Percentiles rank a stretch among this genome's conserved stretches.
phyloP scores from a whole-genome alignment of 192 early-diverging fungal genomes.

The Coemansia sp. region DNA sequence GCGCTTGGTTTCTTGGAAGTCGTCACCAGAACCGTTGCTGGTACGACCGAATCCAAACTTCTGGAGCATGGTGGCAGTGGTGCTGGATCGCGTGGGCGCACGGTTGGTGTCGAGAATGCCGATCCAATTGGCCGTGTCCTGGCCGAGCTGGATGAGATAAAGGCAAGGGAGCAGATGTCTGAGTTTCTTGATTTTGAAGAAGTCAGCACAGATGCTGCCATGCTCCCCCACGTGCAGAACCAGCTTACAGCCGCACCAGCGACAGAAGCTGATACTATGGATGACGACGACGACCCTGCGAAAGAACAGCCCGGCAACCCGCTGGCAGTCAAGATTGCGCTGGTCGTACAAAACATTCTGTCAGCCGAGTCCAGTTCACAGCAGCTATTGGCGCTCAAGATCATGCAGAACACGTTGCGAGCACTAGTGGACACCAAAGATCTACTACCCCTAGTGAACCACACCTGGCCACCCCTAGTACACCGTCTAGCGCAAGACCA shows the following conservation, averaged over 20 bases:
- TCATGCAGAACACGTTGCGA: conserved; percentile 21
- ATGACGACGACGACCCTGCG: neutral
- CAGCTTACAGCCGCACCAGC: no score
- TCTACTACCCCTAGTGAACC: conserved; percentile 36
- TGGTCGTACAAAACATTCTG: conserved; percentile 29
- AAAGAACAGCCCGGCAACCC: conserved; percentile 12
- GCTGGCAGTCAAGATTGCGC: conserved; percentile 36
- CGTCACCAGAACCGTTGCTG: conserved; percentile 22
- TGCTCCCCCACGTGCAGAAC: neutral
- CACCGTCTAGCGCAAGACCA: conserved; percentile 13
- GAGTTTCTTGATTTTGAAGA: conserved; percentile 2
- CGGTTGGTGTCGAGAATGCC: neutral
- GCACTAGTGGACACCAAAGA: conserved; percentile 26
- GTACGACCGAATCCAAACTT: neutral
- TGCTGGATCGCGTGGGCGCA: neutral
- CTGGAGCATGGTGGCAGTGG: neutral
- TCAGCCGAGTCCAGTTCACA: conserved; percentile 15
- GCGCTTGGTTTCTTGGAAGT: conserved; percentile 32
- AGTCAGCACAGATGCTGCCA: neutral
- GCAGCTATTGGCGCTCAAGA: conserved; percentile 44
- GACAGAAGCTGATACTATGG: neutral
- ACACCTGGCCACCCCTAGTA: conserved; percentile 35
- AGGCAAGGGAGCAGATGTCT: conserved; percentile 11
- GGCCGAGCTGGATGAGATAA: conserved; percentile 19
- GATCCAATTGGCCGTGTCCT: conserved; percentile 27